A percentile compares a stretch with the other conserved stretches of the same genome.
phyloP scores from a whole-genome alignment of 768 basidiomycete genomes.

The Hydnomerulius pinastri region DNA sequence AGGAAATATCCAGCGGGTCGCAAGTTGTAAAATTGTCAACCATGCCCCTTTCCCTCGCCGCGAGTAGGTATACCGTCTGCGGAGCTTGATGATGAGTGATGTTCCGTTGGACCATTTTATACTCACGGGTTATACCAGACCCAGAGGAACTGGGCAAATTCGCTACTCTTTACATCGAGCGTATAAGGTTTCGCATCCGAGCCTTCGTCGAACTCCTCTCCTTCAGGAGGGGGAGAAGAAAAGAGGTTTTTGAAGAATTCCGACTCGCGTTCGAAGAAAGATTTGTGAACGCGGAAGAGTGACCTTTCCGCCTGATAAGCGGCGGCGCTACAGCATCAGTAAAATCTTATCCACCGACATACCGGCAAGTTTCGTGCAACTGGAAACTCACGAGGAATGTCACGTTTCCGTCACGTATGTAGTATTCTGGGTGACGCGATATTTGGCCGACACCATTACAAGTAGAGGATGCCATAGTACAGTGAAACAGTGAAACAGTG shows the following conservation, averaged over 20 bases:
- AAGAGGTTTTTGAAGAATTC: conserved; percentile 30
- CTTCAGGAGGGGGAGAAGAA: conserved; percentile 9
- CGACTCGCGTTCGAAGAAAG: conserved; percentile 41
- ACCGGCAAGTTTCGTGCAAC: too few relatives aligned
- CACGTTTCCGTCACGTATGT: conserved; percentile 55
- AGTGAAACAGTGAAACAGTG: neutral
- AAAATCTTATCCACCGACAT: too few relatives aligned
- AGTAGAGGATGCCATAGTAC: neutral
- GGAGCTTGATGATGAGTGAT: neutral
- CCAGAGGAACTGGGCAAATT: conserved; percentile 53
- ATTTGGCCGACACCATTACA: conserved; percentile 18
- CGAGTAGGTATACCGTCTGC: conserved; percentile 58
- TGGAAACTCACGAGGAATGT: conserved; percentile 48
- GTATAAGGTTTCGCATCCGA: conserved; percentile 8
- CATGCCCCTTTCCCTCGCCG: conserved; percentile 52
- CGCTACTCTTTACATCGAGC: conserved; percentile 30
- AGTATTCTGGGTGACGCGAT: conserved; percentile 41
- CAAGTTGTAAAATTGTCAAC: conserved; percentile 53
- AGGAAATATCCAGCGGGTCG: conserved; percentile 55
- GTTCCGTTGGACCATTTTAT: neutral
- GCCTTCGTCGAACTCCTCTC: conserved; percentile 1
- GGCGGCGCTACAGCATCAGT: neutral
- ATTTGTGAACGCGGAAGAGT: conserved; percentile 35
- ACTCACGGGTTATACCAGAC: conserved; percentile 59
- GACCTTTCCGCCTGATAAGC: conserved; percentile 34